phyloP scores from a whole-genome alignment of 2,329 filamentous ascomycete genomes.

The Talaromyces sp. region DNA sequence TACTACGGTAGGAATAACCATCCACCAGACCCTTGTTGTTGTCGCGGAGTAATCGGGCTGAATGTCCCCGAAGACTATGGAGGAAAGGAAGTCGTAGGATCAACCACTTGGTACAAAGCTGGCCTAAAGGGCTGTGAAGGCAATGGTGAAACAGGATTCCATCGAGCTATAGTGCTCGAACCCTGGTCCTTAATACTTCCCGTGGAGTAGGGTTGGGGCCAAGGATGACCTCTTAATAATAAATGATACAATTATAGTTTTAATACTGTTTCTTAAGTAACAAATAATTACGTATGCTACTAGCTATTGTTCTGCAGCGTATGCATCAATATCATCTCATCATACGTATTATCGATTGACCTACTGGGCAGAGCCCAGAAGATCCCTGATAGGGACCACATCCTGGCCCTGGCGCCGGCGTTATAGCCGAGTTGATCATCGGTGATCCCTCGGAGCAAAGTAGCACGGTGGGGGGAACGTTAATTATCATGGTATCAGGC shows the following conservation, averaged over 20 bases:
- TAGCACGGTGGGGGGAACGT: background rate
- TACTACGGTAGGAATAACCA: background rate
- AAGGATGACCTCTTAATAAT: background rate
- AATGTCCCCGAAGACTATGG: background rate
- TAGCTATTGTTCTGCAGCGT: background rate
- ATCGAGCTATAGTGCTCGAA: background rate
- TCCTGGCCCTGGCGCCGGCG: conserved; percentile 1
- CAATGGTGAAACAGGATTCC: background rate
- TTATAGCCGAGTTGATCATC: conserved; percentile 2
- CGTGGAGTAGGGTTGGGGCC: background rate
- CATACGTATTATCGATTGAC: background rate
- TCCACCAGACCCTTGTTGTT: background rate
- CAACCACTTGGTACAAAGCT: background rate
- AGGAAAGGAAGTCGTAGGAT: background rate
- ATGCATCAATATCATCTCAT: background rate
- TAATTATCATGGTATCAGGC: background rate
- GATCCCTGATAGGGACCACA: background rate
- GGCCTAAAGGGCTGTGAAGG: background rate
- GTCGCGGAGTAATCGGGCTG: background rate
- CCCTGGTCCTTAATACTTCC: background rate
- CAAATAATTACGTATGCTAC: background rate
- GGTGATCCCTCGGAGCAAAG: background rate
- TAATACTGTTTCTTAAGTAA: background rate
- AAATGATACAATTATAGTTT: background rate
- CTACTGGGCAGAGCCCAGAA: background rate